A percentile compares a stretch with the other conserved stretches of the same genome.
Conservation (phyloP, 2,329 filamentous ascomycete species). For the Cryphonectria naterciae region DNA sequence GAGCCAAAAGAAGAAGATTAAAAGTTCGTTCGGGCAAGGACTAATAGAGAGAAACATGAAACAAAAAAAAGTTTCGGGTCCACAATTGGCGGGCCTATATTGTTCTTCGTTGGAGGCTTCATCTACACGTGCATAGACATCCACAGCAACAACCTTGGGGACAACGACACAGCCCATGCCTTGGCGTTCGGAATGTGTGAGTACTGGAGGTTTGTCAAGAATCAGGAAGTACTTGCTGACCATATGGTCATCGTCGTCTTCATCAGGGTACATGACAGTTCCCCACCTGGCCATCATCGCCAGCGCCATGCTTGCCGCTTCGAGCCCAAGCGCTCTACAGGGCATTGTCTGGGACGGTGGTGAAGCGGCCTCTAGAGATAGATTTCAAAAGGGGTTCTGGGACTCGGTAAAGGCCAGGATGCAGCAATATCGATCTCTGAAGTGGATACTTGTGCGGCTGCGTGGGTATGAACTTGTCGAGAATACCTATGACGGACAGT, state of each 20-base stretch:
- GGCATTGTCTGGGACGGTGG: constrained; percentile 39
- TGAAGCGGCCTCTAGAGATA: constrained; percentile 27
- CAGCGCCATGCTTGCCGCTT: constrained; percentile 40
- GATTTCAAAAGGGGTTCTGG: constrained; percentile 34
- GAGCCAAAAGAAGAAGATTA: background rate
- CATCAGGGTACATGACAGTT: constrained; percentile 41
- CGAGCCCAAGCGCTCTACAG: constrained; percentile 37
- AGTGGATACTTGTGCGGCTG: constrained; percentile 27
- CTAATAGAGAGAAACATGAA: background rate
- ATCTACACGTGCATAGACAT: constrained; percentile 33
- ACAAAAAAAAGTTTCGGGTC: constrained; percentile 33
- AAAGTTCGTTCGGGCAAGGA: background rate
- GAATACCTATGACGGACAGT: constrained; percentile 22
- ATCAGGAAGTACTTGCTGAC: background rate
- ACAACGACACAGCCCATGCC: constrained; percentile 39
- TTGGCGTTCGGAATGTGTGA: constrained; percentile 41
- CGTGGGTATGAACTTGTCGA: constrained; percentile 36
- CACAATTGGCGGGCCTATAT: constrained; percentile 33
- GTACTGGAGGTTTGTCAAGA: constrained; percentile 12
- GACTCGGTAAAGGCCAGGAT: constrained; percentile 28
- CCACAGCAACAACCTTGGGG: constrained; percentile 36
- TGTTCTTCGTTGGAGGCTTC: constrained; percentile 36
- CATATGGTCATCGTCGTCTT: constrained; percentile 12
- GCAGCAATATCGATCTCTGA: constrained; percentile 16
- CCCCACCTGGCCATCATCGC: constrained; percentile 40